Evolutionary conservation across 2,329 filamentous ascomycete species (phyloP).

Genomic region (Ambrosiella xylebori): DNA sequence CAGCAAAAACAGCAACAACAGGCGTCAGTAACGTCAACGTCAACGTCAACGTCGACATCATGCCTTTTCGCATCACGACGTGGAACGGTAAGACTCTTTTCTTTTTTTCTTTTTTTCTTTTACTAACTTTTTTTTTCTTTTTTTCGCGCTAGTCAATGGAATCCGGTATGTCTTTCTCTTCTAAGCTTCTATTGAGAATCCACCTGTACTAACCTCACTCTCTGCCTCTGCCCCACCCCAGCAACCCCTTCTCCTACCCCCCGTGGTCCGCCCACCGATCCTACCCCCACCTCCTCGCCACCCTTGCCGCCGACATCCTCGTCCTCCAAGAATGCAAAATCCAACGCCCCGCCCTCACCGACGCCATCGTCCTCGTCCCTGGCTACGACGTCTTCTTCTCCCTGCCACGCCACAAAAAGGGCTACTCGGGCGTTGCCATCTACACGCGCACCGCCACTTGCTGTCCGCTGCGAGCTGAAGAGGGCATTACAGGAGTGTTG

Average conservation of each 20-base stretch:
- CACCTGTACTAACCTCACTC: neutral
- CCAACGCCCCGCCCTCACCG: slow-evolving; percentile 73
- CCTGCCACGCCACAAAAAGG: slow-evolving; percentile 84
- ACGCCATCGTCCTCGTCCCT: slow-evolving; percentile 89
- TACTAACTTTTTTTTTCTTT: slow-evolving; percentile 9
- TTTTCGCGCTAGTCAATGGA: slow-evolving; percentile 49
- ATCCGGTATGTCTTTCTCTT: slow-evolving; percentile 42
- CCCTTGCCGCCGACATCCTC: slow-evolving; percentile 79
- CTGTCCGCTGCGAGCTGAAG: slow-evolving; percentile 74
- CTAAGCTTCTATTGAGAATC: neutral
- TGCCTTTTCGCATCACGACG: slow-evolving; percentile 66
- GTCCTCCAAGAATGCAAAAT: slow-evolving; percentile 96
- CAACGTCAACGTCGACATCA: slow-evolving; percentile 21
- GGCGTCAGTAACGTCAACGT: too few relatives aligned
- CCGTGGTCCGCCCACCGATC: slow-evolving; percentile 60
- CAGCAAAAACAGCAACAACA: too few relatives aligned
- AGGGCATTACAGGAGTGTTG: slow-evolving; percentile 66
- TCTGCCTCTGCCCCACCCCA: slow-evolving; percentile 24
- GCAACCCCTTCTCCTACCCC: slow-evolving; percentile 65
- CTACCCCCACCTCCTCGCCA: slow-evolving; percentile 79
- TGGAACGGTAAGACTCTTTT: slow-evolving; percentile 53
- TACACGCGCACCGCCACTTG: slow-evolving; percentile 83
- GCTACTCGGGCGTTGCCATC: slow-evolving; percentile 88
- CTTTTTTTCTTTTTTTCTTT: neutral
- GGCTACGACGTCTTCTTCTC: slow-evolving; percentile 97